Conservation (phyloP, 257 asterid species). For the Thymus mandschuricus region DNA sequence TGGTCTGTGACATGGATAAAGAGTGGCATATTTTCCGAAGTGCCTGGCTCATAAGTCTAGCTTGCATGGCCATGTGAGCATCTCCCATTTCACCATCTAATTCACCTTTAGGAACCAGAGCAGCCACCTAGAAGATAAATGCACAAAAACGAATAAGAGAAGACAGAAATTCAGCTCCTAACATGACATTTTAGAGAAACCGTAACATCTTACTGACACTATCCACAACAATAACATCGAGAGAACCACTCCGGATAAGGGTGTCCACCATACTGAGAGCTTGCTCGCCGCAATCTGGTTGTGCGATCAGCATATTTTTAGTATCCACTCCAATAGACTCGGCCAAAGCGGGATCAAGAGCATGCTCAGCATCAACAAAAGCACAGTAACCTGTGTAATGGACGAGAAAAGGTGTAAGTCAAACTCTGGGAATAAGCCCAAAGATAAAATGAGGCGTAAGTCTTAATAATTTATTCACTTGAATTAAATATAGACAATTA, state of each 20-base stretch:
- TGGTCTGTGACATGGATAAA: conserved; percentile 85
- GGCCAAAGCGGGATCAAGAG: conserved; percentile 92
- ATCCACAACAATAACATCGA: conserved; percentile 96
- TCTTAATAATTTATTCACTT: not conserved
- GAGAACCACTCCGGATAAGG: conserved; percentile 96
- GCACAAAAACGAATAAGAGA: conserved; percentile 2
- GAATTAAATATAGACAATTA: not conserved
- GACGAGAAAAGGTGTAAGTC: conserved; percentile 2
- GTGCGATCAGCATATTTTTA: conserved; percentile 81
- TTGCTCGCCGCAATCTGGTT: conserved; percentile 98
- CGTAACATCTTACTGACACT: conserved; percentile 54
- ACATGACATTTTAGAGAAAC: conserved; percentile 60
- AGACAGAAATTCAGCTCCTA: conserved; percentile 32
- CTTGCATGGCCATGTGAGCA: conserved; percentile 99
- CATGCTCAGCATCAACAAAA: conserved; percentile 98
- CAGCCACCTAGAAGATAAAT: conserved; percentile 77
- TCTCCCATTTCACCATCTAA: conserved; percentile 99
- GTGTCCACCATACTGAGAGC: conserved; percentile 98
- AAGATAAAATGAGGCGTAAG: not conserved
- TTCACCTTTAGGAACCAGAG: conserved; percentile 94
- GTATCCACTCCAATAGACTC: conserved; percentile 88
- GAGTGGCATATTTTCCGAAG: conserved; percentile 97
- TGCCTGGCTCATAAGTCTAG: conserved; percentile 98
- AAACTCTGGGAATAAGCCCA: not conserved
- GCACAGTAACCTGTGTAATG: conserved; percentile 69